Evolutionary conservation across 2,329 filamentous ascomycete species (phyloP).

Genomic region (Arthrobotrys sinensis): DNA sequence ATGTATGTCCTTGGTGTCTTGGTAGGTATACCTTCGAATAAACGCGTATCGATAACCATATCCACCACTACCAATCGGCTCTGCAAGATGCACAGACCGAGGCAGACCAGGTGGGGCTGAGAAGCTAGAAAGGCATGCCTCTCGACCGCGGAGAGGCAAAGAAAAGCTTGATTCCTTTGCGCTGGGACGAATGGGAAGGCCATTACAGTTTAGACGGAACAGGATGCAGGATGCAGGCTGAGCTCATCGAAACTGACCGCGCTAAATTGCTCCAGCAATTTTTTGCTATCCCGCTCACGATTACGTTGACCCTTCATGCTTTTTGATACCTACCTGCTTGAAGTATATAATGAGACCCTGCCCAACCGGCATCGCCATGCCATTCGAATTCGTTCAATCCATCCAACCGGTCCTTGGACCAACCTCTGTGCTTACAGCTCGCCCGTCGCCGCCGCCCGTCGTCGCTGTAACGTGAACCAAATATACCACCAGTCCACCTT

Average conservation of each 20-base stretch:
- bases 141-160: slow-evolving; percentile 13
- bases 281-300: slow-evolving; percentile 17
- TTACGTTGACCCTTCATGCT: slow-evolving; percentile 28
- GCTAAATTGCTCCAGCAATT: slow-evolving; percentile 41
- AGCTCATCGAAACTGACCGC: slow-evolving; percentile 49
- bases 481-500: not conserved
- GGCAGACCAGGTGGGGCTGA: slow-evolving; percentile 38
- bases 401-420: slow-evolving; percentile 9
- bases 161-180: slow-evolving; percentile 50
- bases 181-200: slow-evolving; percentile 32
- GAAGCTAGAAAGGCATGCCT: slow-evolving; percentile 11
- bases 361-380: slow-evolving; percentile 25
- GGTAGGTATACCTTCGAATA: not conserved
- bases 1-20: not conserved
- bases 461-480: not conserved
- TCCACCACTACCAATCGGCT: slow-evolving; percentile 14
- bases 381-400: not conserved
- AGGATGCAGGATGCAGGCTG: slow-evolving; percentile 41
- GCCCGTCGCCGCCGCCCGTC: not conserved
- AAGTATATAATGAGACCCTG: slow-evolving; percentile 28
- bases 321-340: slow-evolving; percentile 25
- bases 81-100: slow-evolving; percentile 21
- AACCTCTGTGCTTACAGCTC: not conserved
- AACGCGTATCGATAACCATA: slow-evolving; percentile 20
- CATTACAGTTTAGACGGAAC: slow-evolving; percentile 21